Evolutionary conservation across 2,329 filamentous ascomycete species (phyloP).

Genomic region (Biscogniauxia mediterranea): DNA sequence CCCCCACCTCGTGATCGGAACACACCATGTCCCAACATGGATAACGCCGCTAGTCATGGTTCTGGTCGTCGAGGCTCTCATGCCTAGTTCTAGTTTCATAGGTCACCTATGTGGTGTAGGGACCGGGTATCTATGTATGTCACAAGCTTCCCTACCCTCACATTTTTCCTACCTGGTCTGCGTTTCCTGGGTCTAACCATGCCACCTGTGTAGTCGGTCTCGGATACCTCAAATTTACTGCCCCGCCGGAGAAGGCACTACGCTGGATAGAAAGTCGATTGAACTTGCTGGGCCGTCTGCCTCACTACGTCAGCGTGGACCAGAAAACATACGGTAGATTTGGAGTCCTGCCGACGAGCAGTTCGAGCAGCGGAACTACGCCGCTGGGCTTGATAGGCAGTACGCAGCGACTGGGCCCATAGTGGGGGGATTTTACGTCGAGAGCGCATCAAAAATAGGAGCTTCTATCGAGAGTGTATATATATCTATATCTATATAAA

Average conservation of each 20-base stretch:
- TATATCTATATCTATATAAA: neutral
- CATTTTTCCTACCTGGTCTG: neutral
- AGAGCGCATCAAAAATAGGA: neutral
- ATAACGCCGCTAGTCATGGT: conserved; percentile 78
- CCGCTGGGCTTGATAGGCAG: conserved; percentile 62
- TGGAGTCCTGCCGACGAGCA: conserved; percentile 71
- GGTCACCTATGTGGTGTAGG: conserved; percentile 83
- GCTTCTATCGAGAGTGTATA: neutral
- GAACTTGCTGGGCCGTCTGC: conserved; percentile 78
- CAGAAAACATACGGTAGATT: conserved; percentile 95
- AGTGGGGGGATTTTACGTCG: conserved; percentile 4
- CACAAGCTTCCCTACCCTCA: neutral
- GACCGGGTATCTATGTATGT: conserved; percentile 82
- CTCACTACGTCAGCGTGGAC: conserved; percentile 91
- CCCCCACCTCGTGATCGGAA: conserved; percentile 67
- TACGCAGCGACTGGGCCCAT: conserved; percentile 69
- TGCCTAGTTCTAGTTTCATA: conserved; percentile 79
- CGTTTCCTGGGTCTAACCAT: conserved; percentile 18
- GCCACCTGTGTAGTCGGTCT: conserved; percentile 62
- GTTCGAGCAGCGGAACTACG: conserved; percentile 40
- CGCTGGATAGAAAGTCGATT: conserved; percentile 87
- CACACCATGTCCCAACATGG: conserved; percentile 82
- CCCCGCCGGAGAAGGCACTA: conserved; percentile 83
- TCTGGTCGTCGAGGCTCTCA: conserved; percentile 70
- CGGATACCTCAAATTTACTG: conserved; percentile 84